Conservation (phyloP, 2,329 filamentous ascomycete genomes). For the Aspergillus sp. region DNA sequence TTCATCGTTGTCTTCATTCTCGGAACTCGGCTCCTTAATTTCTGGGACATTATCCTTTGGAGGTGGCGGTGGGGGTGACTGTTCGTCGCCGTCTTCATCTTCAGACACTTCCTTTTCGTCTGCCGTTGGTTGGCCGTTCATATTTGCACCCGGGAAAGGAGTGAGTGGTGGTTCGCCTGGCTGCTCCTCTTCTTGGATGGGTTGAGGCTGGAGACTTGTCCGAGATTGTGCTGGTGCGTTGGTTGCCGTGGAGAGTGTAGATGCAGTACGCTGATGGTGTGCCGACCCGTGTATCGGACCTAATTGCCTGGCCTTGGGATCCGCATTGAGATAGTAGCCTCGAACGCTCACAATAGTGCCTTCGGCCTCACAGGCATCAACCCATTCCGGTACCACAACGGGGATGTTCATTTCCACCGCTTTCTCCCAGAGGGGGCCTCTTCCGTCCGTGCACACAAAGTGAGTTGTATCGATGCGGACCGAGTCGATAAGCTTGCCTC, state of each 20-base stretch:
- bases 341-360: conserved; percentile 90
- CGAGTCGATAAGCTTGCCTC: conserved; percentile 82
- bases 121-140: conserved; percentile 22
- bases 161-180: conserved; percentile 24
- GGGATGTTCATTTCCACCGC: conserved; percentile 97
- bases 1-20: conserved; percentile 16
- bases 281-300: conserved; percentile 31
- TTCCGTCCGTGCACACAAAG: conserved; percentile 92
- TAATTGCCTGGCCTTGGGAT: conserved; percentile 56
- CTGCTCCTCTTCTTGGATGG: conserved; percentile 16
- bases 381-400: conserved; percentile 93
- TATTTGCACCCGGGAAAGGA: conserved; percentile 28
- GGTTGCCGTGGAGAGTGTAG: conserved; percentile 22
- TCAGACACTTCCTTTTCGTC: conserved; percentile 24
- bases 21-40: conserved; percentile 6
- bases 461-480: conserved; percentile 97
- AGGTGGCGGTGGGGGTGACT: conserved; percentile 20
- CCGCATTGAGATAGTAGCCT: conserved; percentile 92
- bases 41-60: conserved; percentile 18
- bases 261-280: conserved; percentile 28
- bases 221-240: conserved; percentile 16
- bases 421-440: conserved; percentile 89
- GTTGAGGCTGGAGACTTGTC: conserved; percentile 18
- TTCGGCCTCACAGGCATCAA: conserved; percentile 91
- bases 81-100: conserved; percentile 22